Percentiles rank a stretch among this genome's conserved stretches.
Evolutionary conservation across 257 asterid species (phyloP).

Genomic region (Euphrasia confusa): DNA sequence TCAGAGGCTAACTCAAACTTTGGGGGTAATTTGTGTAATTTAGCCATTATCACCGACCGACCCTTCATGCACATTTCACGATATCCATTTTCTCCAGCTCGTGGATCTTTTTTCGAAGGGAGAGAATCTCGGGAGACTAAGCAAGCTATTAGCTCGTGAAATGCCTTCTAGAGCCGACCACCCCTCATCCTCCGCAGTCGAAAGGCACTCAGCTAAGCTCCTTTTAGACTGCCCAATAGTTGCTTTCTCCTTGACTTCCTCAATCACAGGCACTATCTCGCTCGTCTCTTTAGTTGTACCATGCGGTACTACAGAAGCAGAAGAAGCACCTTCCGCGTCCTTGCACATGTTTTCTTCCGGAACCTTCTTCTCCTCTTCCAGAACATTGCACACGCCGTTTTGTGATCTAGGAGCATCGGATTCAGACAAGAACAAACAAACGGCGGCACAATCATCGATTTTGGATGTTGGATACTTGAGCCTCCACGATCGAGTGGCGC

Average conservation of each 20-base stretch:
- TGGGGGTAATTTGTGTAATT: too few species aligned
- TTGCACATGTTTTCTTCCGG: constrained; percentile 26
- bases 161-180: constrained; percentile 98
- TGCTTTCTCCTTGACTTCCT: constrained; percentile 21
- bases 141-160: constrained; percentile 84
- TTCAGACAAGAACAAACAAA: constrained; percentile 51
- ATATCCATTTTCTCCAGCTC: constrained; percentile 84
- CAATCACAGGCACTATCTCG: constrained; percentile 65
- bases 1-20: too few species aligned
- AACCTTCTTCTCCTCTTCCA: too few species aligned
- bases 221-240: constrained; percentile 68
- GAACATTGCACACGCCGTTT: constrained; percentile 19
- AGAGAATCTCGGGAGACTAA: constrained; percentile 86
- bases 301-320: background rate
- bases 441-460: constrained; percentile 93
- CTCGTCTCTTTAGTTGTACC: constrained; percentile 32
- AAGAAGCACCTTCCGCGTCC: constrained; percentile 23
- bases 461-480: constrained; percentile 96
- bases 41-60: too few species aligned
- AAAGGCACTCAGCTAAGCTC: constrained; percentile 92
- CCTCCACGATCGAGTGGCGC: constrained; percentile 95
- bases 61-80: constrained; percentile 25
- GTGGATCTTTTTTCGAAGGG: constrained; percentile 63
- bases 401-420: constrained; percentile 25
- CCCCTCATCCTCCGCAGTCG: constrained; percentile 77